Conservation (phyloP, 2,329 filamentous ascomycete species). For the Hymenoscyphus fraxineus region DNA sequence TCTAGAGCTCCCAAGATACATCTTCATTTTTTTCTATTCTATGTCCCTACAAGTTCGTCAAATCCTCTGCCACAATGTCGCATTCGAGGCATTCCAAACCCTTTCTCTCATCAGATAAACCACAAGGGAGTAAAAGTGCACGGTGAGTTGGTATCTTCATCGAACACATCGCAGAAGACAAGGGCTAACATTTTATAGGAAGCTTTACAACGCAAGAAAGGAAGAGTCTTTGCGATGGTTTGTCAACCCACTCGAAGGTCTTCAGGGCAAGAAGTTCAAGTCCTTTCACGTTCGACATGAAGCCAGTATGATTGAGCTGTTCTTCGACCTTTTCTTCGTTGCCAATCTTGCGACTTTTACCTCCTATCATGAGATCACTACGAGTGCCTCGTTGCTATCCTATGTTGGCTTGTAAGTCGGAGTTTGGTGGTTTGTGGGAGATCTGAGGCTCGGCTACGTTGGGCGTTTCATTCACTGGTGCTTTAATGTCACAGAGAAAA, state of each 20-base stretch:
- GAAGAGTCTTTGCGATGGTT: constrained; percentile 13
- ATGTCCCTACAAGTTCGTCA: background rate
- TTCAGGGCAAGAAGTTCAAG: constrained; percentile 12
- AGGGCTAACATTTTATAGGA: constrained; percentile 3
- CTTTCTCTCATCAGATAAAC: background rate
- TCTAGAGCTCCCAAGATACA: background rate
- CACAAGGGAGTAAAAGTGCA: constrained; percentile 1
- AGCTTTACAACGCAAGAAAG: constrained; percentile 12
- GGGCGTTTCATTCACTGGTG: background rate
- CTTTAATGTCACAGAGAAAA: background rate
- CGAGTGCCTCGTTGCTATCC: constrained; percentile 37
- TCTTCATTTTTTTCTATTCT: background rate
- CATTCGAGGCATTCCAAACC: background rate
- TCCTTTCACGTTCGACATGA: constrained; percentile 33
- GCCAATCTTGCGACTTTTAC: constrained; percentile 56
- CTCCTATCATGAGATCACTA: constrained; percentile 49
- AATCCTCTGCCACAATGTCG: constrained; percentile 7
- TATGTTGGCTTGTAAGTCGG: constrained; percentile 46
- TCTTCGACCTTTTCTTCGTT: constrained; percentile 57
- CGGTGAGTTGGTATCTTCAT: constrained; percentile 2
- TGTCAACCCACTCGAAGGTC: constrained; percentile 13
- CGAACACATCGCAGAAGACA: background rate
- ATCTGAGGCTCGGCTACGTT: background rate
- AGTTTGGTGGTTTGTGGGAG: background rate
- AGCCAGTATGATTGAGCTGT: constrained; percentile 52